Evolutionary conservation across 1,284 basidiomycete species (phyloP).

Genomic region (Porodaedalea pini): DNA sequence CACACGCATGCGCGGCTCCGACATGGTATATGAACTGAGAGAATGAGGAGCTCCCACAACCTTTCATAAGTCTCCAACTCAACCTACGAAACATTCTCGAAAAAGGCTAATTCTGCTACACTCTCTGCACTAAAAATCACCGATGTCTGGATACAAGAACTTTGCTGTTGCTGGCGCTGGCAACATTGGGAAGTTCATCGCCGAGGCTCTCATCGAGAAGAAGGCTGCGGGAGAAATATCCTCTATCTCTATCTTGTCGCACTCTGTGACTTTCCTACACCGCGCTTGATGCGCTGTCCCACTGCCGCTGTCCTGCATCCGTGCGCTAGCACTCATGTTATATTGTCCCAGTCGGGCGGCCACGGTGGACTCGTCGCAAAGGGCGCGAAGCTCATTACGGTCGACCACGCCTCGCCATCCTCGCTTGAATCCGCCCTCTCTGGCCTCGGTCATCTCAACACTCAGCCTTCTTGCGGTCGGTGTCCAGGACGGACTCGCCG

Average conservation of each 20-base stretch:
- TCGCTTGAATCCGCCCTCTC: conserved; percentile 30
- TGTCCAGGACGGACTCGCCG: conserved; percentile 35
- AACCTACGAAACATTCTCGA: too few species aligned
- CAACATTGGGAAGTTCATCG: conserved; percentile 25
- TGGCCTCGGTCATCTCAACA: conserved; percentile 35
- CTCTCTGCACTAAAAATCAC: too few species aligned
- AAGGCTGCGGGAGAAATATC: conserved; percentile 16
- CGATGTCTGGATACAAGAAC: conserved; percentile 27
- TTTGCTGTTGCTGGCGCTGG: conserved; percentile 28
- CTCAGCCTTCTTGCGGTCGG: conserved; percentile 34
- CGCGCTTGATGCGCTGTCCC: too few species aligned
- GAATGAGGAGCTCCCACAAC: too few species aligned
- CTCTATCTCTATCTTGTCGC: conserved; percentile 18
- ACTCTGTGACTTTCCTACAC: conserved; percentile 23
- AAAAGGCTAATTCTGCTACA: too few species aligned
- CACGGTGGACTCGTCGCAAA: conserved; percentile 2
- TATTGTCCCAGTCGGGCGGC: background rate
- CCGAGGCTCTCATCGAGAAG: conserved; percentile 25
- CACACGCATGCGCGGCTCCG: too few species aligned
- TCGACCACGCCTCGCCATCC: conserved; percentile 32
- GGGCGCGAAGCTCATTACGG: conserved; percentile 30
- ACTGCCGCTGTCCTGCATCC: too few species aligned
- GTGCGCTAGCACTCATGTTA: too few species aligned
- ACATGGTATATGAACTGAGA: too few species aligned
- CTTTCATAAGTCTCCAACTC: too few species aligned